Evolutionary conservation across 2,329 filamentous ascomycete species (phyloP), one percentile per base, ranked within the genome.

Genomic region (Gaeumannomyces sp.): DNA sequence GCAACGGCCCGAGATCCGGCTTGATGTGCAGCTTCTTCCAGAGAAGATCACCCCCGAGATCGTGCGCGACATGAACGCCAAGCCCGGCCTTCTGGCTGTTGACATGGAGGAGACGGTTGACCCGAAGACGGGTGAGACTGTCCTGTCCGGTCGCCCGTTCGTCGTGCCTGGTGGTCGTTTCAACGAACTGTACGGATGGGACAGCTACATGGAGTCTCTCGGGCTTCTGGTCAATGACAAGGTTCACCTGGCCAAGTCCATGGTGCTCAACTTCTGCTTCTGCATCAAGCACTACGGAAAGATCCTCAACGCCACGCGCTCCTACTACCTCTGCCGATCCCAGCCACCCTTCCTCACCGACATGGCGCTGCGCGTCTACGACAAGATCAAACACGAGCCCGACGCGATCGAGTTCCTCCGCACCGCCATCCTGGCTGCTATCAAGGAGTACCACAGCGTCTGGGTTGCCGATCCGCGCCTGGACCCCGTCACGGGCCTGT

Each of bases 141-240:
- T 89, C 4, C 80, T 96, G 57, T 83, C 84, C 50, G 95, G 95
- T 3, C 82, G 96, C 66, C 94, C 95, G 0, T 99, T 98, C 71
- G 93, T 98, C n/a, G 95, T 99, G 3, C 95, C 95, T 0, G 95
- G 95, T 66, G 95, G 95, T 29, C 87, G 95, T 35, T 99, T 99
- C 87, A 99, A 99, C 77, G 95, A 99, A 76, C 79, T 99, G 28
- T 99, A 99, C 74, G 94, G 94, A 60, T 99, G 95, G 95, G 95
- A 99, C 77, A 97, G 93, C 75, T 99, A 98, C 80, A 98, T 99
- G 93, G 92, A 94, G 75, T 95, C 94, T 6, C 82, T 98, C 3
- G 95, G 95, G 25, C 83, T 99, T 66, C 81, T 98, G 66, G 86
- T 92, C 70, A 92, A 94, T 73, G 91, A 95, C 73, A 88, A 91